Evolutionary conservation across 768 basidiomycete genomes (phyloP), one percentile per base, ranked within the genome.

Genomic region (Strobilomyces echinocephalus): DNA sequence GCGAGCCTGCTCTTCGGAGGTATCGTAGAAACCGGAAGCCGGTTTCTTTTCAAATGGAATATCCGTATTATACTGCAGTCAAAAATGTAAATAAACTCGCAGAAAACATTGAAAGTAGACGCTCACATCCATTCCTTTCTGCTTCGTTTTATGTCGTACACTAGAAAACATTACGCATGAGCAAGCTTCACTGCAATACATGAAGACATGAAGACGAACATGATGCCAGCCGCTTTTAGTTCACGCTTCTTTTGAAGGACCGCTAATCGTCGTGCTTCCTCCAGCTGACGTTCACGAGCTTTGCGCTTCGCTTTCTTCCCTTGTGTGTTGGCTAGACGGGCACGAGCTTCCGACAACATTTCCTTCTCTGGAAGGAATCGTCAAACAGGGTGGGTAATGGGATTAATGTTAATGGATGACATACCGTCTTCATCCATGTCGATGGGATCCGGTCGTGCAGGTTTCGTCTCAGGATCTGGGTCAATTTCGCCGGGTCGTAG

Each of bases 261-360:
- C 9, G 97, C 97, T 40, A 99, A 73, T 21, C 97, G 80, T 49
- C 95, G 77, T 2, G 97, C 97, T 67, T 99, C 97, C 67, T 99
- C 97, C 35, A 99, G 74, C 65, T 97, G 95, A 54, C 95, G 87
- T 65, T 99, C 97, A 42, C 97, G 83, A 5, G 95, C 97, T 73
- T 98, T 99, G 61, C 97, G 87, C 71, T 99, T 99, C 3, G 97
- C 97, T 72, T 99, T 99, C 72, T 99, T 99, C 34, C 97, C 97
- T 71, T 99, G 97, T 0, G 97, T 99, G 68, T 99, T 99, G 46
- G 97, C 97, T 34, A 99, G 79, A 73, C 97, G 87, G 7, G 97
- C 97, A 60, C 97, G 87, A 28, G 97, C 97, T 71, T 99, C 97
- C 1, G 97, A 98, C 63, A 99, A 74, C 97, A 99, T 98, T 71